Percentiles rank a stretch among this genome's conserved stretches.
Evolutionary conservation across 257 asterid genomes (phyloP).

Genomic region (Penstemon davidsonii): DNA sequence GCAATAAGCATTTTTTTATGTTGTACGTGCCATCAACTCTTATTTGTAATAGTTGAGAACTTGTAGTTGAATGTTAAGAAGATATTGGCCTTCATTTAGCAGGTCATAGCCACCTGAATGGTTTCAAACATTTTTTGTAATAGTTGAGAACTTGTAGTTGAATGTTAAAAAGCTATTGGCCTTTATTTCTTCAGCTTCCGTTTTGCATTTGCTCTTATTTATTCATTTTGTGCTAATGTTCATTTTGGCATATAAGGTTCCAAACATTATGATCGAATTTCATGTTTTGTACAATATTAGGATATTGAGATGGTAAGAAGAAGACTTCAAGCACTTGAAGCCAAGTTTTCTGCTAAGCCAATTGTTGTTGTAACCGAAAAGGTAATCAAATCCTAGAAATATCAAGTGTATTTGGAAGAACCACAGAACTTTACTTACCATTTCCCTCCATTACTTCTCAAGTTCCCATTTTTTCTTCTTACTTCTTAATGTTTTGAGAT

Average conservation of each 20-base stretch:
- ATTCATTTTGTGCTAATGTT: constrained; percentile 12
- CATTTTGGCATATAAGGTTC: background rate
- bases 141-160: background rate
- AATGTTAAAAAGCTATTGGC: background rate
- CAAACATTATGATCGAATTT: constrained; percentile 9
- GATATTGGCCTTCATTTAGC: background rate
- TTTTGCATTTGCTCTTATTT: background rate
- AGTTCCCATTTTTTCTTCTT: background rate
- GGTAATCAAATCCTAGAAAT: constrained; percentile 43
- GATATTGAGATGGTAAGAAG: constrained; percentile 54
- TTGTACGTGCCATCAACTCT: background rate
- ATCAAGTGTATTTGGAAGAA: background rate
- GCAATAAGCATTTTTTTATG: no score
- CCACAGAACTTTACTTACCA: background rate
- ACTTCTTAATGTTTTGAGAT: background rate
- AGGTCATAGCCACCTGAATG: background rate
- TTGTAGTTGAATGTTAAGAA: constrained; percentile 4
- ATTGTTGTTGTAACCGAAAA: constrained; percentile 78
- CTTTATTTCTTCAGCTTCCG: constrained; percentile 2
- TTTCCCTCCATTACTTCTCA: background rate
- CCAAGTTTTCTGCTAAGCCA: constrained; percentile 52
- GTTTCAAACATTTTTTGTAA: background rate
- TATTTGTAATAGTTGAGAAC: background rate
- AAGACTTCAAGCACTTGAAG: constrained; percentile 64
- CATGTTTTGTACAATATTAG: constrained; percentile 38